Base-by-base conservation (phyloP, 148 eudicot species). In the Tetragonia tetragonoides region DNA sequence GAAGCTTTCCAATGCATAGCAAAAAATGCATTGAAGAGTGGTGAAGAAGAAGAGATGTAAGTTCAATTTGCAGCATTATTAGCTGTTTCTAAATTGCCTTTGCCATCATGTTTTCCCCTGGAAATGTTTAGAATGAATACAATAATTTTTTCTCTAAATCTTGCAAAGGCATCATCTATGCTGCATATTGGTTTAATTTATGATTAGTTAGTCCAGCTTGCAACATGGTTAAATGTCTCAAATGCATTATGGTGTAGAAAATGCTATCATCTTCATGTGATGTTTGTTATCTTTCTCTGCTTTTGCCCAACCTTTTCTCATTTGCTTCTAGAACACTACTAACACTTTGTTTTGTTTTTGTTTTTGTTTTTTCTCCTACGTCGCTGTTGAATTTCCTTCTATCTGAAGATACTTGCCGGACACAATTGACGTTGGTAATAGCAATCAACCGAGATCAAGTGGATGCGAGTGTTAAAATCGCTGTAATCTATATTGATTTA, bases 1-100 rank as follows among this genome's bases (percentile, higher is more conserved):
- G 98, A 92, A 85, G 98, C 98, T 79, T 94, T 94, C 83, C 95
- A 92, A 71, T 84, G 87, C 91, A 94, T 94, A 78, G 97, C 97
- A 38, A 94, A 87, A 80, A 86, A 94, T 87, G 98, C 98, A 54
- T 74, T 92, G 69, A 83, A 87, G 81, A 94, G 93, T 71, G 98
- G 94, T 46, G 95, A 90, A 80, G 95, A 94, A 78, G 98, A 94
- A 83, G 98, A 94, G 83, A 84, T 94, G 98, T 94, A 86, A 92
- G 98, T 88, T 67, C 5, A 40, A 70, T 34, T 23, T 60, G 40
- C 20, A 38, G 4, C 18, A 11, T 23, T 54, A 20, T 16, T 60
- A 60, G 23, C 64, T 60, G 7, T 23, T 60, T 18, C 24, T 9
- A 28, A 28, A 28, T 28, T 28, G 34, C 34, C 34, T 28, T 28